Conservation (phyloP, 2,329 filamentous ascomycete species). For the Xylariaceae sp. region DNA sequence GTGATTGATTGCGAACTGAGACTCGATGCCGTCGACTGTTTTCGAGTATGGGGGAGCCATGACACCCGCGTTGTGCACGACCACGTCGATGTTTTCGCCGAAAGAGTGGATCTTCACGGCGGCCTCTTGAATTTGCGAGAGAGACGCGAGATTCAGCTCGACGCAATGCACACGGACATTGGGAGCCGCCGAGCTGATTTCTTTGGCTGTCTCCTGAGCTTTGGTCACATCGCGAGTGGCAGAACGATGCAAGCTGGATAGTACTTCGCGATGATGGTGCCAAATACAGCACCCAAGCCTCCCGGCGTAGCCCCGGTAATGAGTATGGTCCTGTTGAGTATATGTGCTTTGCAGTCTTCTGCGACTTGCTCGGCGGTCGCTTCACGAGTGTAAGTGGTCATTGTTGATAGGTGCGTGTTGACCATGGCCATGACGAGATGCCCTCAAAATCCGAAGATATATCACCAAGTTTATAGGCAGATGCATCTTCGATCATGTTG, state of each 20-base stretch:
- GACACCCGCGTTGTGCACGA: too few relatives aligned
- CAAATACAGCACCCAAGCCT: background rate
- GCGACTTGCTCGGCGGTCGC: background rate
- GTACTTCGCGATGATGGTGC: background rate
- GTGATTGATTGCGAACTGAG: too few relatives aligned
- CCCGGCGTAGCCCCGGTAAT: background rate
- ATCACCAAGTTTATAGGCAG: background rate
- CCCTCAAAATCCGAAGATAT: background rate
- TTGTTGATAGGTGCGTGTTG: background rate
- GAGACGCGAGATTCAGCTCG: too few relatives aligned
- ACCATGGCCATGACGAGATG: background rate
- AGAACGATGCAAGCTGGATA: background rate
- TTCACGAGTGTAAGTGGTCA: background rate
- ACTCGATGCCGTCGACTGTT: too few relatives aligned
- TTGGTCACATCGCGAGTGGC: too few relatives aligned
- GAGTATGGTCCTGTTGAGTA: background rate
- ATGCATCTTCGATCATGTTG: background rate
- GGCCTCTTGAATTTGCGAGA: too few relatives aligned
- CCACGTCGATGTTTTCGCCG: too few relatives aligned
- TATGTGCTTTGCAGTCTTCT: background rate
- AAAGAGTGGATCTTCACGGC: too few relatives aligned
- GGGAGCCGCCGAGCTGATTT: too few relatives aligned
- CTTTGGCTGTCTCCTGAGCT: too few relatives aligned
- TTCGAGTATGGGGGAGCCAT: too few relatives aligned
- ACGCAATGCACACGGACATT: too few relatives aligned